These are phyloP conservation scores for Naganishia albida DNA, from an alignment of 1,284 basidiomycete genomes.

Conservation along the genomic window DNA sequence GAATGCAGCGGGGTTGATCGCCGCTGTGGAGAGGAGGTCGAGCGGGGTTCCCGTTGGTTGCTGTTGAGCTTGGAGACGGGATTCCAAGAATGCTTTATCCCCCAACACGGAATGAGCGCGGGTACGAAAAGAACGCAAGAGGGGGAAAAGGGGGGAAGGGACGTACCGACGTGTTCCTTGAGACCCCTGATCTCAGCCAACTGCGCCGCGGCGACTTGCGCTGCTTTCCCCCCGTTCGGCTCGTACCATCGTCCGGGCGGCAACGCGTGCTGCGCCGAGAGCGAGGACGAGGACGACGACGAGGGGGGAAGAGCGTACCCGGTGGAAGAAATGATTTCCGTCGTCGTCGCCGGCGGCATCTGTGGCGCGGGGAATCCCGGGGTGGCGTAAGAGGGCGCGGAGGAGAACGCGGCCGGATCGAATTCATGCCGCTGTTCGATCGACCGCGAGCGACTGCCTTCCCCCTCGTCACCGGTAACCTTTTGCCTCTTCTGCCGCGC, in stretches of 20 bases:
- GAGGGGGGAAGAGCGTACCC: conserved; percentile 7
- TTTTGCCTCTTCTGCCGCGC: conserved; percentile 34
- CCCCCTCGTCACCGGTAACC: background rate
- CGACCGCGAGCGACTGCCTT: background rate
- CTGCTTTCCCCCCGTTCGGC: conserved; percentile 15
- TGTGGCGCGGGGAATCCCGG: background rate
- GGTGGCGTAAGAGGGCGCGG: background rate
- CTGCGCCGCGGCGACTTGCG: conserved; percentile 14
- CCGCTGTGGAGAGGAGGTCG: conserved; percentile 18
- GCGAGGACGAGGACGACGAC: background rate
- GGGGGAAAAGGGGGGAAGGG: background rate
- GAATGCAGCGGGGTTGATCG: background rate
- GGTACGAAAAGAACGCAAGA: background rate
- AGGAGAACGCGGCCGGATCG: background rate
- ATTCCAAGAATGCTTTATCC: background rate
- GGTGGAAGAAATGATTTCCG: background rate
- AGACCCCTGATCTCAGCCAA: conserved; percentile 17
- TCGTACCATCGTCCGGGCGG: conserved; percentile 25
- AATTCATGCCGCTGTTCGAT: background rate
- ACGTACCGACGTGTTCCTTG: conserved; percentile 18
- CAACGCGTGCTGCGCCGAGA: no score
- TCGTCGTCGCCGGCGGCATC: background rate
- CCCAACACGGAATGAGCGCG: background rate
- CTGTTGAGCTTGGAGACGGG: background rate
- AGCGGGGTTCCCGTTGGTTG: conserved; percentile 1